Conservation (phyloP, 257 asterid species). For the Leonotis leonurus region DNA sequence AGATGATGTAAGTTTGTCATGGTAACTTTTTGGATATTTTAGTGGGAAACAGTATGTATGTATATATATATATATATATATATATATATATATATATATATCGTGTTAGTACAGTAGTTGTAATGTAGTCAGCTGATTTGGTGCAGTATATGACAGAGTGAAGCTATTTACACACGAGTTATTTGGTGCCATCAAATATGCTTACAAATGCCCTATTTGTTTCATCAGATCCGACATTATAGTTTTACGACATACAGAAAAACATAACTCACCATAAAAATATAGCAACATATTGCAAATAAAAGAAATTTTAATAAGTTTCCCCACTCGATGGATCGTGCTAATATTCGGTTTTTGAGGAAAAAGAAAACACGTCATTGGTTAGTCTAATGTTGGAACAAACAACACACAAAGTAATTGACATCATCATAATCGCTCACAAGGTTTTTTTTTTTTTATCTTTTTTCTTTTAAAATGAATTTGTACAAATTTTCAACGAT, state of each 20-base stretch:
- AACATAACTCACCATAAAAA: neutral
- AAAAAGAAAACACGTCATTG: neutral
- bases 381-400: neutral
- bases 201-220: neutral
- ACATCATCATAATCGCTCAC: neutral
- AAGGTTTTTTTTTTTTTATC: neutral
- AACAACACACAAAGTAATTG: neutral
- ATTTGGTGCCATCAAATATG: neutral
- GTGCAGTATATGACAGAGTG: no score
- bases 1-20: no score
- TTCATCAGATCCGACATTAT: slow-evolving; percentile 8
- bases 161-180: no score
- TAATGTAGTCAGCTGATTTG: no score
- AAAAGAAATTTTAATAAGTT: neutral
- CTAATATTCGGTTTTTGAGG: neutral
- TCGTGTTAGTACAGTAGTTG: no score
- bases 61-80: no score
- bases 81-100: no score
- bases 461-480: neutral
- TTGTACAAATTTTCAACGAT: neutral
- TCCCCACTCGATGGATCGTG: neutral
- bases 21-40: no score
- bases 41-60: no score
- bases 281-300: neutral
- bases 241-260: neutral